Percentiles rank a stretch among this genome's conserved stretches.
These are phyloP conservation scores for Fraxinus angustifolia DNA, from an alignment of 305 asterid species.

Conservation along the genomic window DNA sequence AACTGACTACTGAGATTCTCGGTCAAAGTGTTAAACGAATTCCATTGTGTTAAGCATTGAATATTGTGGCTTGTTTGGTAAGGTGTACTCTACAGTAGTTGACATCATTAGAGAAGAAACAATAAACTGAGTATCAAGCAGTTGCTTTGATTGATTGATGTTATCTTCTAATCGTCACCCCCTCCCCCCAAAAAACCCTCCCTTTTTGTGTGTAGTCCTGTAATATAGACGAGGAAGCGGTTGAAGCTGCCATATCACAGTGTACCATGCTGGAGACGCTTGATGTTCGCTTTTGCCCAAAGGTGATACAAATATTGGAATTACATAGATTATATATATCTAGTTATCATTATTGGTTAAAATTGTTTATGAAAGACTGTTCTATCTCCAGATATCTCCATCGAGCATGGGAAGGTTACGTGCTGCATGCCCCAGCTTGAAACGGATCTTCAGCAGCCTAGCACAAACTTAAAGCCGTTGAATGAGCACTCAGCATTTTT, in stretches of 20 bases:
- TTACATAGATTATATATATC: not conserved
- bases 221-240: slow-evolving; percentile 73
- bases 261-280: slow-evolving; percentile 87
- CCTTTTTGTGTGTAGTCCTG: slow-evolving; percentile 45
- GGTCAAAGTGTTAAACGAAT: not conserved
- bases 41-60: not conserved
- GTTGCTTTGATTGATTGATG: not conserved
- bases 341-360: not conserved
- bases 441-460: slow-evolving; percentile 80
- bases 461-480: slow-evolving; percentile 27
- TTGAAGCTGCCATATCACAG: slow-evolving; percentile 63
- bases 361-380: not conserved
- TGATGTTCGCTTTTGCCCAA: slow-evolving; percentile 87
- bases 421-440: slow-evolving; percentile 68
- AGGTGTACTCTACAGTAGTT: not conserved
- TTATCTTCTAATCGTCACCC: not conserved
- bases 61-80: not conserved
- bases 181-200: not conserved
- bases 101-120: not conserved
- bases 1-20: not conserved
- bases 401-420: slow-evolving; percentile 64
- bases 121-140: not conserved
- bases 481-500: not conserved
- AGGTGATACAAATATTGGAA: slow-evolving; percentile 36
- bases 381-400: slow-evolving; percentile 52